Percentiles rank a stretch among this genome's conserved stretches.
Conservation (phyloP, 2,329 filamentous ascomycete species). For the Pseudogymnoascus sp. region DNA sequence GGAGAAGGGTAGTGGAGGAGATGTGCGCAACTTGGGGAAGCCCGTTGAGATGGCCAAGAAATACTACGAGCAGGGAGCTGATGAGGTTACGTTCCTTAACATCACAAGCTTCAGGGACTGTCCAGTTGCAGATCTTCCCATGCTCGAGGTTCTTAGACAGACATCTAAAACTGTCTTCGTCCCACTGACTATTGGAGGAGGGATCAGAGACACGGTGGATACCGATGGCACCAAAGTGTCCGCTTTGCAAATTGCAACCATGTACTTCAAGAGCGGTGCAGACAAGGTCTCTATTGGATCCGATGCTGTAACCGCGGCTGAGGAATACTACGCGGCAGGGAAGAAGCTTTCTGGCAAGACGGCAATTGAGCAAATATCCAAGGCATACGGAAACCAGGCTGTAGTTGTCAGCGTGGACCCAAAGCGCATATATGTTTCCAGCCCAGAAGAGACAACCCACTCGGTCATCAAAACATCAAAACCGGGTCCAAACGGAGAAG, state of each 20-base stretch:
- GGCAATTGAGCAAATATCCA: slow-evolving; percentile 89
- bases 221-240: slow-evolving; percentile 78
- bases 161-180: slow-evolving; percentile 92
- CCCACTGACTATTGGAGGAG: slow-evolving; percentile 87
- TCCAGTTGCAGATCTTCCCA: slow-evolving; percentile 81
- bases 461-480: slow-evolving; percentile 59
- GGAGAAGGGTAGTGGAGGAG: slow-evolving; percentile 61
- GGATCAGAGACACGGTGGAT: slow-evolving; percentile 87
- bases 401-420: slow-evolving; percentile 95
- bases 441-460: slow-evolving; percentile 61
- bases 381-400: slow-evolving; percentile 90
- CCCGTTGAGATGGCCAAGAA: slow-evolving; percentile 87
- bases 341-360: slow-evolving; percentile 67
- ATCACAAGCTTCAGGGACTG: slow-evolving; percentile 97
- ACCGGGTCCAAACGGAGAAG: slow-evolving; percentile 67
- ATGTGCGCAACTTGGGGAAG: slow-evolving; percentile 89
- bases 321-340: slow-evolving; percentile 72
- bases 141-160: slow-evolving; percentile 84
- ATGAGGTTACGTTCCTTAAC: slow-evolving; percentile 96
- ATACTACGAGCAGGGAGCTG: slow-evolving; percentile 94
- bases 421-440: slow-evolving; percentile 74
- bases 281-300: slow-evolving; percentile 97
- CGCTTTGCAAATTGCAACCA: slow-evolving; percentile 83
- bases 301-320: slow-evolving; percentile 85
- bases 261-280: slow-evolving; percentile 95